These are phyloP conservation scores for Tricholoma furcatifolium DNA, from an alignment of 768 basidiomycete species.

Conservation along the genomic window DNA sequence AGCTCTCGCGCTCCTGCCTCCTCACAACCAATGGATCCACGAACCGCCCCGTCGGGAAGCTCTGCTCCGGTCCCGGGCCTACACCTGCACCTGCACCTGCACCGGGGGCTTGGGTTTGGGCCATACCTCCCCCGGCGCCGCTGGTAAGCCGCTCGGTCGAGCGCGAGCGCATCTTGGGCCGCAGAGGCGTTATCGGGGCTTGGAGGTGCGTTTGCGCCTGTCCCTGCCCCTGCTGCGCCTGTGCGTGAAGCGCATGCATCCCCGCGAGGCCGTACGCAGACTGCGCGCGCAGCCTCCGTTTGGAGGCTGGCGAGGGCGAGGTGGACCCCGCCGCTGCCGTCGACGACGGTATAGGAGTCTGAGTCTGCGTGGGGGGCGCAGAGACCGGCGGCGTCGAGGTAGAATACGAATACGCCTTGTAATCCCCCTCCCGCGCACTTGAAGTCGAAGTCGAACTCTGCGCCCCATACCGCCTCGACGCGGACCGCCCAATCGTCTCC, in stretches of 20 bases:
- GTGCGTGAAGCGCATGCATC: conserved; percentile 15
- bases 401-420: conserved; percentile 16
- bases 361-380: neutral
- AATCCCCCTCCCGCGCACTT: no score
- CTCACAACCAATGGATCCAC: conserved; percentile 76
- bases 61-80: conserved; percentile 25
- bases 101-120: no score
- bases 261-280: conserved; percentile 53
- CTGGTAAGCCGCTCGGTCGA: conserved; percentile 33
- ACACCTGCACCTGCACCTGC: neutral
- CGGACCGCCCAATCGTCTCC: conserved; percentile 63
- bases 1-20: conserved; percentile 62
- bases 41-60: conserved; percentile 43
- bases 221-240: conserved; percentile 20
- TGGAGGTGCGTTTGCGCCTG: conserved; percentile 18
- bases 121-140: neutral
- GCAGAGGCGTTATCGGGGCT: conserved; percentile 32
- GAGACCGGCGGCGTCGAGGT: neutral
- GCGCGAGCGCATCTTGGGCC: conserved; percentile 35
- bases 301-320: conserved; percentile 28
- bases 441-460: no score
- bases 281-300: conserved; percentile 49
- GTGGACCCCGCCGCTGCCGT: conserved; percentile 17
- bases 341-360: neutral
- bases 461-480: conserved; percentile 27